phyloP scores from a whole-genome alignment of 208 protist species.

The Leishmania guyanensis region DNA sequence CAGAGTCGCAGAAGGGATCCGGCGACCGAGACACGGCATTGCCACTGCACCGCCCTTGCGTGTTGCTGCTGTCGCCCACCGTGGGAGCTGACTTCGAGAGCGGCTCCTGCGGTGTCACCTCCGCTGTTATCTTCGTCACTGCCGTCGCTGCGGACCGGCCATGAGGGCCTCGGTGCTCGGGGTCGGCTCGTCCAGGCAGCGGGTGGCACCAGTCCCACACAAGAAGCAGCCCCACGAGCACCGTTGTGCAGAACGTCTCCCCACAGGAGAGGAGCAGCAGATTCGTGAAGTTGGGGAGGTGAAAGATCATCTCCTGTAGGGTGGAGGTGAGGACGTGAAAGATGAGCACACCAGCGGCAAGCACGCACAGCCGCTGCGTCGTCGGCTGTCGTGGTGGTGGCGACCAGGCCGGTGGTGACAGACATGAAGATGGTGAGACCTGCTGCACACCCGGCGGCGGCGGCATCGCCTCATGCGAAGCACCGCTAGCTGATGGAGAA shows the following conservation, averaged over 20 bases:
- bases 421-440: not conserved
- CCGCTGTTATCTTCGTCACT: not conserved
- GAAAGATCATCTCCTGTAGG: slow-evolving; percentile 59
- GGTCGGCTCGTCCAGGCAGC: not conserved
- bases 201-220: slow-evolving; percentile 9
- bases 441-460: not conserved
- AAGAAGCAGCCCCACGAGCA: slow-evolving; percentile 31
- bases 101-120: not conserved
- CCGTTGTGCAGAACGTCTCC: slow-evolving; percentile 34
- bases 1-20: not conserved
- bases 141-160: not conserved
- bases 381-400: not conserved
- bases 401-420: not conserved
- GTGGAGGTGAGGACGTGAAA: slow-evolving; percentile 51
- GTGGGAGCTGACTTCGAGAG: not conserved
- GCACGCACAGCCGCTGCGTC: slow-evolving; percentile 32
- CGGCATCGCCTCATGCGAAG: not conserved
- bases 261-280: slow-evolving; percentile 44
- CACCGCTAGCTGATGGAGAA: not conserved
- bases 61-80: not conserved
- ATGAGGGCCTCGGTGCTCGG: not conserved
- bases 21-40: not conserved
- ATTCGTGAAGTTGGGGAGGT: slow-evolving; percentile 58
- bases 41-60: not conserved
- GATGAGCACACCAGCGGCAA: slow-evolving; percentile 35